phyloP scores from a whole-genome alignment of 1,284 basidiomycete genomes.

The Melanopsichium pennsylvanicum region DNA sequence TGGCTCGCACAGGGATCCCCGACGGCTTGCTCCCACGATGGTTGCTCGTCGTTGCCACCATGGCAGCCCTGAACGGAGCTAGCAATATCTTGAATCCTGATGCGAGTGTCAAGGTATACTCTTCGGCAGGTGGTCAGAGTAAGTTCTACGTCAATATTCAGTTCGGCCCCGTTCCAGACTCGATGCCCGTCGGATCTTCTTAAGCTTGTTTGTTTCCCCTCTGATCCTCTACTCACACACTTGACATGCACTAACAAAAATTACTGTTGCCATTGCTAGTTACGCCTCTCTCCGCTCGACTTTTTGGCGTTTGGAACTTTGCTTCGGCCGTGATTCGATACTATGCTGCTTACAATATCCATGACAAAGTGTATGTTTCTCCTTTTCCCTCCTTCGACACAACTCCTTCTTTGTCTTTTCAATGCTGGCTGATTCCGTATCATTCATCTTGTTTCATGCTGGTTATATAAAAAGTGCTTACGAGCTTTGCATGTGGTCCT shows the following conservation, averaged over 20 bases:
- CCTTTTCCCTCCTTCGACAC: background rate
- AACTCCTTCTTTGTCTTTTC: too few species aligned
- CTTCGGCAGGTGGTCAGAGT: slow-evolving; percentile 40
- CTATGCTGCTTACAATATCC: slow-evolving; percentile 60
- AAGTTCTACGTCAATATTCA: background rate
- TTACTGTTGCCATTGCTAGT: slow-evolving; percentile 13
- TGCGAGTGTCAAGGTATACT: slow-evolving; percentile 60
- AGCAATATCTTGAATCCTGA: slow-evolving; percentile 53
- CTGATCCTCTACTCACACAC: too few species aligned
- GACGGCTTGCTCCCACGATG: slow-evolving; percentile 55
- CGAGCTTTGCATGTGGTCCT: slow-evolving; percentile 84
- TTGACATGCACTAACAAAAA: background rate
- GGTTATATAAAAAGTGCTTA: slow-evolving; percentile 68
- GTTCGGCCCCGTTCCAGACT: too few species aligned
- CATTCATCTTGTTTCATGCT: background rate
- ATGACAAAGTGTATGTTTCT: slow-evolving; percentile 46
- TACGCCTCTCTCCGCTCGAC: slow-evolving; percentile 58
- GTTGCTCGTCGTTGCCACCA: slow-evolving; percentile 52
- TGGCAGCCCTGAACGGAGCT: slow-evolving; percentile 56
- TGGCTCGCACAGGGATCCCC: slow-evolving; percentile 49
- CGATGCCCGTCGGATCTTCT: too few species aligned
- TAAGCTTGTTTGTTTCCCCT: too few species aligned
- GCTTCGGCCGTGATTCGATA: slow-evolving; percentile 59
- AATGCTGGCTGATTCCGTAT: too few species aligned
- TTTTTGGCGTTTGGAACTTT: slow-evolving; percentile 63